Base-by-base conservation (phyloP, 202 grass and related monocot species). In the Thinopyrum obtusiflorum region DNA sequence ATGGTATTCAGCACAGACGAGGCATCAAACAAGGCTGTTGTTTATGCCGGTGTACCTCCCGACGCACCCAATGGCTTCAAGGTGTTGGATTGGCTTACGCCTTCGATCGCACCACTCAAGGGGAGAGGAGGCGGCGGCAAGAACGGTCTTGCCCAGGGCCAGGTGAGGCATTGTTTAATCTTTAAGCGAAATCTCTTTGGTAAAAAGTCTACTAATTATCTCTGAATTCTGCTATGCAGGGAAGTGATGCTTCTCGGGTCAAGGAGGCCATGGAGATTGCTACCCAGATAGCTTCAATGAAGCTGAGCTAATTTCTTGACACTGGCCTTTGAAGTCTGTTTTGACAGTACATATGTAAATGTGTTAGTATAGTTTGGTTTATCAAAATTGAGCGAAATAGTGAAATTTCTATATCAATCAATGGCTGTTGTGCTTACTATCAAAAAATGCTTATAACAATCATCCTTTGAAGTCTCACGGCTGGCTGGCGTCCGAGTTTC, bases 121-220 rank as follows among this genome's bases (percentile, higher is more conserved):
- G 91, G 96, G 81, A 95, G 84, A 63, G 96, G 96, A 15, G 96
- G 93, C n/a, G 93, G 96, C 10, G 93, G 91, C 85, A 98, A 98
- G 82, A 98, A 96, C 25, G 93, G 93, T 1, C 35, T 91, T 39
- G 96, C 93, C 21, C 93, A 98, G 77, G 96, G 93, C 66, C 93
- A 95, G 90, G 96, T 95, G 82, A 77, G 65, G 7, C 6, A 21
- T 42, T 87, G 18, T 8, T 17, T 6, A 5, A 5, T 15, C 68
- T 39, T 59, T 15, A 44, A 36, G 8, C 7, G 4, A 4, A 49
- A 71, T 49, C 4, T 6, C 4, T 9, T 35, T 0, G 1, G 44
- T 63, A 23, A 10, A 24, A 46, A 46, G 20, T 14, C 11, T 36
- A 24, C 15, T 74, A 21, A 51, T 62, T 18, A 59, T 27, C 51